Evolutionary conservation across 495 filamentous ascomycete genomes (phyloP).

Genomic region (Cryomyces minteri): DNA sequence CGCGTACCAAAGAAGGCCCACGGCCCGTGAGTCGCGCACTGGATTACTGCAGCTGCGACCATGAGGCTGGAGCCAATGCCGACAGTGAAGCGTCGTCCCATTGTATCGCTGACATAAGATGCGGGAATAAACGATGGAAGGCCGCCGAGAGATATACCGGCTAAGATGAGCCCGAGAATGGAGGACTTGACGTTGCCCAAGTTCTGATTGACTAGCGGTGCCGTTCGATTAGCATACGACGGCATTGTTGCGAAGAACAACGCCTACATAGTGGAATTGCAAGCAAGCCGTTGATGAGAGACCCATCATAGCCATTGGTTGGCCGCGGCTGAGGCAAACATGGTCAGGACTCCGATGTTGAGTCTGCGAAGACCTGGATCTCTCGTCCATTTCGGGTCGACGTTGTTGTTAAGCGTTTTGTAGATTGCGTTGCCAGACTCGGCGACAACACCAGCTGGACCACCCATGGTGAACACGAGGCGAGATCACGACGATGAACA

Average conservation of each 20-base stretch:
- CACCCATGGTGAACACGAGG: background rate
- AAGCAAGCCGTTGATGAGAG: conserved; percentile 19
- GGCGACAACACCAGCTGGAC: background rate
- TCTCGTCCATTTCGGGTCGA: background rate
- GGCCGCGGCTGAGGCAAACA: background rate
- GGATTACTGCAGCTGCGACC: conserved; percentile 2
- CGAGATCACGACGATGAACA: too few species aligned
- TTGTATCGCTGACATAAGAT: background rate
- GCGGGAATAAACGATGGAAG: conserved; percentile 2
- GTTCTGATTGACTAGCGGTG: conserved; percentile 4
- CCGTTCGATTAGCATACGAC: background rate
- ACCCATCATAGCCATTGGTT: conserved; percentile 17
- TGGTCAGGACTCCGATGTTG: background rate
- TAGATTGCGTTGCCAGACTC: background rate
- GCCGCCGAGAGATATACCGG: conserved; percentile 15
- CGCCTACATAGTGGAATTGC: conserved; percentile 12
- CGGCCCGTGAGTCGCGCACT: background rate
- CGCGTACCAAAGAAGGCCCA: background rate
- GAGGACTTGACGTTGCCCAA: conserved; percentile 15
- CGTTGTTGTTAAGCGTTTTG: background rate
- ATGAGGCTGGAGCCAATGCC: conserved; percentile 4
- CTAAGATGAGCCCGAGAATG: conserved; percentile 12
- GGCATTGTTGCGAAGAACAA: background rate
- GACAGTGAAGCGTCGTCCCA: conserved; percentile 4
- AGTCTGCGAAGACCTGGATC: background rate